Evolutionary conservation across 768 basidiomycete genomes (phyloP).

Genomic region (Amanita muscaria): DNA sequence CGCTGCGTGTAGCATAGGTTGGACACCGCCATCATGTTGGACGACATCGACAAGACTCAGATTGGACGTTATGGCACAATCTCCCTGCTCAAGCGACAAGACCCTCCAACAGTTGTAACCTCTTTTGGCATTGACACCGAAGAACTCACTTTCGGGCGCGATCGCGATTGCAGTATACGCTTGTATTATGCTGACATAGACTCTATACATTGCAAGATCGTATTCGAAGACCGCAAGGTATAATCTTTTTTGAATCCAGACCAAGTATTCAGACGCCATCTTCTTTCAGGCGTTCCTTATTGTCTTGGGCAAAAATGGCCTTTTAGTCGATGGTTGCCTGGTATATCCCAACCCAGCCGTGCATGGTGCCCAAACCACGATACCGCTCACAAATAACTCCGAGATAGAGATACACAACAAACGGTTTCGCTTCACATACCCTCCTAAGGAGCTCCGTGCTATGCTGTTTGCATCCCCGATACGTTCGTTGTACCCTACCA

Average conservation of each 20-base stretch:
- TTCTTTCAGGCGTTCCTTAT: slow-evolving; percentile 52
- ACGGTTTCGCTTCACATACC: slow-evolving; percentile 64
- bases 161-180: slow-evolving; percentile 53
- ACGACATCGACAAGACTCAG: slow-evolving; percentile 18
- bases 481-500: slow-evolving; percentile 23
- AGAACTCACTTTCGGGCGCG: slow-evolving; percentile 60
- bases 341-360: slow-evolving; percentile 38
- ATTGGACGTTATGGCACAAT: slow-evolving; percentile 63
- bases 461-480: slow-evolving; percentile 42
- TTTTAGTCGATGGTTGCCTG: slow-evolving; percentile 52
- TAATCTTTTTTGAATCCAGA: no score
- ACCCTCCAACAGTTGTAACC: slow-evolving; percentile 40
- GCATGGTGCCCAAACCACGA: slow-evolving; percentile 33
- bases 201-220: slow-evolving; percentile 55
- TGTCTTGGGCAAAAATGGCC: slow-evolving; percentile 50
- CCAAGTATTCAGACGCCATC: no score
- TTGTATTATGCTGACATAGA: slow-evolving; percentile 62
- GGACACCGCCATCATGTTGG: neutral
- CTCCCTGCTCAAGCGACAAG: slow-evolving; percentile 48
- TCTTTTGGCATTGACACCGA: slow-evolving; percentile 67
- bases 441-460: slow-evolving; percentile 61
- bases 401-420: slow-evolving; percentile 63
- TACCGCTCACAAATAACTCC: slow-evolving; percentile 60
- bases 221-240: slow-evolving; percentile 61
- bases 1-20: neutral